Evolutionary conservation across 345 rosid species (phyloP).

Genomic region (Rhodamnia argentea): DNA sequence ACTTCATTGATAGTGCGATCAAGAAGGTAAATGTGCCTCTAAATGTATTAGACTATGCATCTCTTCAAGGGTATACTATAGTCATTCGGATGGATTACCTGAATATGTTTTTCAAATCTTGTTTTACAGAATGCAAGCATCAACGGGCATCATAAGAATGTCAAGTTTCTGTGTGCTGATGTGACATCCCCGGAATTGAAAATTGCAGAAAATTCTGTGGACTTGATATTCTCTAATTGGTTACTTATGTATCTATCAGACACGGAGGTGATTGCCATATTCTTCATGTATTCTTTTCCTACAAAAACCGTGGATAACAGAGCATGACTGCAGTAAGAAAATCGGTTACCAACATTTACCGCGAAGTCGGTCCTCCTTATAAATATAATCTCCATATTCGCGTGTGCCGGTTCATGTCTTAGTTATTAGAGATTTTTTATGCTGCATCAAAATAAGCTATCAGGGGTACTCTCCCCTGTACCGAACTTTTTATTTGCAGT

Average conservation of each 20-base stretch:
- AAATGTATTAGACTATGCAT: neutral
- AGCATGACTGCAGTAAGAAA: neutral
- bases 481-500: neutral
- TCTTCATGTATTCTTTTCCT: neutral
- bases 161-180: constrained; percentile 78
- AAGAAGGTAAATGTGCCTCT: constrained; percentile 47
- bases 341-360: neutral
- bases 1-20: constrained; percentile 74
- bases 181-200: constrained; percentile 67
- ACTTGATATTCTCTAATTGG: constrained; percentile 90
- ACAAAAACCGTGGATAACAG: neutral
- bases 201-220: constrained; percentile 56
- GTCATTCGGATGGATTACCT: neutral
- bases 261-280: constrained; percentile 44
- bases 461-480: neutral
- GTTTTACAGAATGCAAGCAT: constrained; percentile 54
- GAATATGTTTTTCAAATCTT: constrained; percentile 2
- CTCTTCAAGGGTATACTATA: neutral
- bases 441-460: neutral
- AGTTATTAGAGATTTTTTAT: neutral
- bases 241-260: constrained; percentile 97
- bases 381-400: neutral
- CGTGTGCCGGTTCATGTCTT: neutral
- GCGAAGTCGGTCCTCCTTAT: neutral
- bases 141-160: constrained; percentile 74